Conservation (phyloP, 306 rosid species). For the Geum urbanum region DNA sequence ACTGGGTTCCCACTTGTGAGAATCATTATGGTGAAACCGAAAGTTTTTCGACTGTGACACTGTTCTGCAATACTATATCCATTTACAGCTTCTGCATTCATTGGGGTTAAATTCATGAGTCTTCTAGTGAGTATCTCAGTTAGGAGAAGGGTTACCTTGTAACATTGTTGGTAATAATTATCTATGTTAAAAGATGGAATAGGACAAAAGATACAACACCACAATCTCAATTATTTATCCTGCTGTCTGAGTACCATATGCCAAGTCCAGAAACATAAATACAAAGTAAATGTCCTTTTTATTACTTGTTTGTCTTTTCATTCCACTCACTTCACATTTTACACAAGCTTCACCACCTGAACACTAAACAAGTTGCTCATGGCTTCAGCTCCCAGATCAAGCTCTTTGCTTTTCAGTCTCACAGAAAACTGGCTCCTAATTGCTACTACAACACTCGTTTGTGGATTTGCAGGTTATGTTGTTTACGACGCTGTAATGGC, state of each 20-base stretch:
- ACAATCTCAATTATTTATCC: slow-evolving; percentile 3
- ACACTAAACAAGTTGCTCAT: slow-evolving; percentile 13
- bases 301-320: neutral
- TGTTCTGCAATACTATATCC: neutral
- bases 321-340: slow-evolving; percentile 6
- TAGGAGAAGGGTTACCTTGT: neutral
- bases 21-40: neutral
- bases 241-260: neutral
- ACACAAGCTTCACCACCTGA: slow-evolving; percentile 4
- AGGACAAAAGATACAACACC: neutral
- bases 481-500: slow-evolving; percentile 62
- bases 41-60: slow-evolving; percentile 11
- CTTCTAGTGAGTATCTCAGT: neutral
- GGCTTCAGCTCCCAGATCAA: slow-evolving; percentile 42
- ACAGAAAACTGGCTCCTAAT: slow-evolving; percentile 49
- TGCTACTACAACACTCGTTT: slow-evolving; percentile 29
- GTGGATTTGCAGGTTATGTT: slow-evolving; percentile 45
- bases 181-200: neutral
- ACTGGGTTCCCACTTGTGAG: neutral
- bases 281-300: slow-evolving; percentile 13
- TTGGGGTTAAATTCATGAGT: neutral
- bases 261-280: slow-evolving; percentile 16
- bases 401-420: slow-evolving; percentile 37
- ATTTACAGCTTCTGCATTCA: neutral
- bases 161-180: slow-evolving; percentile 5